Evolutionary conservation across 768 basidiomycete species (phyloP).

Genomic region (Auriscalpium vulgare): DNA sequence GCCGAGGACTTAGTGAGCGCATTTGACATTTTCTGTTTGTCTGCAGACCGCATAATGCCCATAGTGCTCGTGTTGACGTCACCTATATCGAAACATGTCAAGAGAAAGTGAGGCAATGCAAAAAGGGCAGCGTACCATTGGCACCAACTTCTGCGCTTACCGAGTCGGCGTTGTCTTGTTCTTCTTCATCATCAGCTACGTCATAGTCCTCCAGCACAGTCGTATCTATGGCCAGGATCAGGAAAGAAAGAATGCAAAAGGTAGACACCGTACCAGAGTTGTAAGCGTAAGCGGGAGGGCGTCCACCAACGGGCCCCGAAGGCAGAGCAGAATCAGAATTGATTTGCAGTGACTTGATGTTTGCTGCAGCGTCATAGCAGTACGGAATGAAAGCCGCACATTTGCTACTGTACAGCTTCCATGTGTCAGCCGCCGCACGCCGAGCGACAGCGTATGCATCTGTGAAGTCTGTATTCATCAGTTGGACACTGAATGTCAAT

Average conservation of each 20-base stretch:
- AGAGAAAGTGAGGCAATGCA: too few relatives aligned
- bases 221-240: too few relatives aligned
- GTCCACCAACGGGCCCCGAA: neutral
- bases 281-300: neutral
- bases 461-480: neutral
- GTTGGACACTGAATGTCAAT: neutral
- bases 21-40: too few relatives aligned
- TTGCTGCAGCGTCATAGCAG: neutral
- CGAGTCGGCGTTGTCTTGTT: too few relatives aligned
- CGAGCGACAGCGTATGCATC: neutral
- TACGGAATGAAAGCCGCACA: neutral
- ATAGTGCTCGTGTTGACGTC: too few relatives aligned
- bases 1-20: too few relatives aligned
- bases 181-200: too few relatives aligned
- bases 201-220: too few relatives aligned
- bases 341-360: neutral
- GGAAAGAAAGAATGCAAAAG: neutral
- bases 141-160: too few relatives aligned
- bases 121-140: too few relatives aligned
- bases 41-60: too few relatives aligned
- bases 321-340: neutral
- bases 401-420: neutral
- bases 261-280: neutral
- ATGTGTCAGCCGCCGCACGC: neutral
- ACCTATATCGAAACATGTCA: too few relatives aligned